Conservation (phyloP, 169 alveolate genomes). For the Eimeria zaria region DNA sequence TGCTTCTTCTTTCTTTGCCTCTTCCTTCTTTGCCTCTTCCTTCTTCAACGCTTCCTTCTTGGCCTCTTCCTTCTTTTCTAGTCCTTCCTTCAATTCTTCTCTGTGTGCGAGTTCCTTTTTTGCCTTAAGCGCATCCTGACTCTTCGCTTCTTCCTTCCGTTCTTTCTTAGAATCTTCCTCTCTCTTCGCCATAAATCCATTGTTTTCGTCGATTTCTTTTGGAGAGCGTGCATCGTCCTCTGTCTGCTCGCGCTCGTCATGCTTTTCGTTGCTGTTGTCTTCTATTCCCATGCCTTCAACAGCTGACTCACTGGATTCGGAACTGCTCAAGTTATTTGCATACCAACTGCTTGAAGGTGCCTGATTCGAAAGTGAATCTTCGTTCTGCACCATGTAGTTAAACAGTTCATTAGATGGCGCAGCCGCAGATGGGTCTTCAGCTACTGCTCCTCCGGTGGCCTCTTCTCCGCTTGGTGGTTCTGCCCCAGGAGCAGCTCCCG, state of each 20-base stretch:
- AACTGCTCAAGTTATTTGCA: background rate
- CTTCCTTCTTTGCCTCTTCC: background rate
- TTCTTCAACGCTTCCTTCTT: background rate
- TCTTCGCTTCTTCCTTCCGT: background rate
- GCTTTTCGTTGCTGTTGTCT: background rate
- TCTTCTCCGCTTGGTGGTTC: background rate
- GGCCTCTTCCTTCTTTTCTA: background rate
- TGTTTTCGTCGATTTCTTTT: background rate
- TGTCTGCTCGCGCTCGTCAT: background rate
- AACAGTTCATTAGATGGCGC: background rate
- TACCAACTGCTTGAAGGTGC: conserved; percentile 5
- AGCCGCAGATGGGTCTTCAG: background rate
- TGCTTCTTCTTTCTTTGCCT: background rate
- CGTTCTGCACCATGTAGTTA: conserved; percentile 19
- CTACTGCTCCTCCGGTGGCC: background rate
- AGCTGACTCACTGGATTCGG: background rate
- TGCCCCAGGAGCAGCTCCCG: background rate
- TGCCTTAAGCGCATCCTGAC: background rate
- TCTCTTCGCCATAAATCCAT: background rate
- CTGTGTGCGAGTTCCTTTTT: background rate
- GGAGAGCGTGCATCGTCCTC: background rate
- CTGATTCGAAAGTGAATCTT: background rate
- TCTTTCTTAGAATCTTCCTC: background rate
- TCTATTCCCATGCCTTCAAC: conserved; percentile 31
- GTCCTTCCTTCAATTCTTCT: background rate